Percentiles rank a stretch among this genome's conserved stretches.
phyloP scores from a whole-genome alignment of 2,329 filamentous ascomycete species.

The Mycocentrospora acerina region DNA sequence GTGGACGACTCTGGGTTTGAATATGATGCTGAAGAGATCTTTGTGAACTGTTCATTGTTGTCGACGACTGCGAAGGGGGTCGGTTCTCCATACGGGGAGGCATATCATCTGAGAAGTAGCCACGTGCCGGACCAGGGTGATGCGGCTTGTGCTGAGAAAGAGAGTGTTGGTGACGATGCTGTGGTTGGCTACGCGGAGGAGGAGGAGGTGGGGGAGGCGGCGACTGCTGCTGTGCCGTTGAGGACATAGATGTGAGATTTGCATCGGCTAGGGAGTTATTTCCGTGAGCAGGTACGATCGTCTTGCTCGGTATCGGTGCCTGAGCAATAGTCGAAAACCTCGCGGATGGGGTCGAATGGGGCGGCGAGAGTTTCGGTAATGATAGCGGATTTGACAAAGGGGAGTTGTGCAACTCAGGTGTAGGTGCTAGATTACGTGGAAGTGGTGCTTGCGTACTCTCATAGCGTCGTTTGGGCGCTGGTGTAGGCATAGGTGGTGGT shows the following conservation, averaged over 20 bases:
- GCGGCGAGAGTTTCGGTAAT: conserved; percentile 44
- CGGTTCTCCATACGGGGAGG: conserved; percentile 31
- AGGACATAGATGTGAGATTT: conserved; percentile 28
- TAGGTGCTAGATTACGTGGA: conserved; percentile 49
- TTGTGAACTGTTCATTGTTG: conserved; percentile 19
- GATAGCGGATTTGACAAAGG: conserved; percentile 23
- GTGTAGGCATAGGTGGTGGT: conserved; percentile 51
- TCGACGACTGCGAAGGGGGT: conserved; percentile 30
- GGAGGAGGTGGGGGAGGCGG: conserved; percentile 31
- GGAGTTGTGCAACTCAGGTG: conserved; percentile 46
- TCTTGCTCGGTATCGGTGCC: conserved; percentile 31
- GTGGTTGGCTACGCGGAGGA: conserved; percentile 23
- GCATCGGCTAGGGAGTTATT: conserved; percentile 29
- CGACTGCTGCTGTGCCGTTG: conserved; percentile 33
- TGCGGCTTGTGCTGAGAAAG: conserved; percentile 32
- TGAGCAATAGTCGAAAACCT: conserved; percentile 38
- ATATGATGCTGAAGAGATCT: conserved; percentile 30
- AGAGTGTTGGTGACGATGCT: conserved; percentile 29
- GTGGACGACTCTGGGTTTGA: conserved; percentile 24
- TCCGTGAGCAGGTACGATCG: conserved; percentile 22
- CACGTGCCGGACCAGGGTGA: conserved; percentile 33
- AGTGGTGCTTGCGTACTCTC: conserved; percentile 43
- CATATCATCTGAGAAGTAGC: conserved; percentile 41
- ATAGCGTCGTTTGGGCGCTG: conserved; percentile 50
- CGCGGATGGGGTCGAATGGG: conserved; percentile 22